Evolutionary conservation across 2,329 filamentous ascomycete genomes (phyloP).

Genomic region (Colletotrichum tofieldiae): DNA sequence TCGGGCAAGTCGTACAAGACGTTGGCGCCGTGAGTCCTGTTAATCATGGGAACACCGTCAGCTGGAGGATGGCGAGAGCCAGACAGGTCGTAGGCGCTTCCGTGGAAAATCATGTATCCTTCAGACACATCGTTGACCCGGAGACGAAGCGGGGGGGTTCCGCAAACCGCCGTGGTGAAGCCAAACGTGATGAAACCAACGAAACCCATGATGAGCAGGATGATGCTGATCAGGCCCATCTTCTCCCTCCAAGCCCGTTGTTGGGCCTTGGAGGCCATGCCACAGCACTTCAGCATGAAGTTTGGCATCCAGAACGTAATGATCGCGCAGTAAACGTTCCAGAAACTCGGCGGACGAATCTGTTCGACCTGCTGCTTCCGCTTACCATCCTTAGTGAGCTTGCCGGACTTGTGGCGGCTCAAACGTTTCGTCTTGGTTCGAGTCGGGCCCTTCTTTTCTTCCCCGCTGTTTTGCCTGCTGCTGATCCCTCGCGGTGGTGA

Average conservation of each 20-base stretch:
- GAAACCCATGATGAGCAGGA: constrained; percentile 86
- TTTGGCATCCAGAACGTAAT: constrained; percentile 96
- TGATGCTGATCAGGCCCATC: constrained; percentile 96
- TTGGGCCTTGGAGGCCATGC: constrained; percentile 87
- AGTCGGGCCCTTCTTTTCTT: constrained; percentile 55
- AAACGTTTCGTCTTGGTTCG: constrained; percentile 55
- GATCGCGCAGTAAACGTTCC: constrained; percentile 95
- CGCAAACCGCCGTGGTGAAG: constrained; percentile 92
- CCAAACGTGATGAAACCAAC: constrained; percentile 98
- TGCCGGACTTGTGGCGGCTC: constrained; percentile 67
- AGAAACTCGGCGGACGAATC: constrained; percentile 85
- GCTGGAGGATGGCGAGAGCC: constrained; percentile 85
- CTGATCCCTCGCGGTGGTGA: constrained; percentile 51
- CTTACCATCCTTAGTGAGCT: constrained; percentile 75
- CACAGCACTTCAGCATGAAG: constrained; percentile 87
- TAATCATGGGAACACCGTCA: constrained; percentile 77
- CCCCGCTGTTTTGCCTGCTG: constrained; percentile 51
- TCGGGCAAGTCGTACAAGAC: constrained; percentile 89
- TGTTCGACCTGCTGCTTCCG: constrained; percentile 72
- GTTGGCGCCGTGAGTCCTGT: constrained; percentile 73
- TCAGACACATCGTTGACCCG: constrained; percentile 84
- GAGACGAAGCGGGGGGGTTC: constrained; percentile 78
- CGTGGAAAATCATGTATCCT: constrained; percentile 98
- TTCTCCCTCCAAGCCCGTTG: constrained; percentile 97
- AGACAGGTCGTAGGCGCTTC: constrained; percentile 87